Base-by-base conservation (phyloP, 2,329 filamentous ascomycete genomes). In the Gaeumannomyces tritici region DNA sequence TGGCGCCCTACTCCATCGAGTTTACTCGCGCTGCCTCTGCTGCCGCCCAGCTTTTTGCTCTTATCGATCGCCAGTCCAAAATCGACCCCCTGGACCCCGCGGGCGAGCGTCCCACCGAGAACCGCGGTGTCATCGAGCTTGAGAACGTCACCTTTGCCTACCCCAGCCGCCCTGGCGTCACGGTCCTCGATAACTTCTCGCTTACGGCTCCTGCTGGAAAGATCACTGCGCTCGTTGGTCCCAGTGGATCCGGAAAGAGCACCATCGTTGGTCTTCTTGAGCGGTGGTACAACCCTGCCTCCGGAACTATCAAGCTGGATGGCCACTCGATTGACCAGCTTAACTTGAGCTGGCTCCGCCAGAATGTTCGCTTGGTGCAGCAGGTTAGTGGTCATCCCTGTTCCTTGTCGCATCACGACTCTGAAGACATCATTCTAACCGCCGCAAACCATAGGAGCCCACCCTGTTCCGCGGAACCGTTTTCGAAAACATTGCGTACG, bases 261-360 rank as follows among this genome's bases (percentile, higher is more conserved):
- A 70, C 68, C 6, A 67, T 72, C 4, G 77, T 86, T 7, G 80
- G 80, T 0, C 70, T 87, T 2, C 66, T 86, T 1, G 83, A 86
- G 67, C 71, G 86, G 9, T 88, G 86, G 77, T 89, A 66, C 57
- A 56, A 35, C 7, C 66, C 67, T 3, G 55, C 59, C 7, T 63
- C 64, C 0, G 73, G 73, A 0, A 28, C 47, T 13, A 69, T 75
- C 58, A 66, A 61, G n/a, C 62, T 74, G 0, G 72, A 72, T 31
- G 72, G 70, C 2, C 60, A 61, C 2, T 61, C 65, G 0, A 65
- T 75, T 12, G 60, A 68, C 1, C 63, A 65, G 0, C 65, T 72
- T 7, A 73, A 74, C 24, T 54, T 71, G 7, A 62, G 63, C 11
- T 74, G 71, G 71, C 63, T 73, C 4, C 66, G 73, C 9, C 70